These are phyloP conservation scores for Amauroascus verrucosus DNA, from an alignment of 2,329 filamentous ascomycete genomes.

Conservation along the genomic window DNA sequence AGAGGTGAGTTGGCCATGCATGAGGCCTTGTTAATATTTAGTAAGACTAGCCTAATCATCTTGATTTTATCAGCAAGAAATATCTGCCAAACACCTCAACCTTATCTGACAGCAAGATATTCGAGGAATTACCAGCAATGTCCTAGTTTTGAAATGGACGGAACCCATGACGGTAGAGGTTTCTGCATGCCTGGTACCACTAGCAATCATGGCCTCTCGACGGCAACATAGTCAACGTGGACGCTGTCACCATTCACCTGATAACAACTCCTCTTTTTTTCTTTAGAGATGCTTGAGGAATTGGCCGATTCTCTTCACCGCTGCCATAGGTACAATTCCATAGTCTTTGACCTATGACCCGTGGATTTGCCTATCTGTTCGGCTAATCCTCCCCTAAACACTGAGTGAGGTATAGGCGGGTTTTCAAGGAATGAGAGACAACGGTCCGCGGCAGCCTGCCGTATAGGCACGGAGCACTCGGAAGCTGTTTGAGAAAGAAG, in stretches of 20 bases:
- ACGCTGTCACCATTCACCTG: neutral
- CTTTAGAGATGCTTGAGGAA: neutral
- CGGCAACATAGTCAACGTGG: neutral
- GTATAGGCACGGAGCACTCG: neutral
- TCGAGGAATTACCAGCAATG: too few species aligned
- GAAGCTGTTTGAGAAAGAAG: neutral
- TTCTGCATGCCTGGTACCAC: neutral
- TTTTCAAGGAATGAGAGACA: neutral
- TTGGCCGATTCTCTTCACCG: neutral
- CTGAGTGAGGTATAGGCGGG: neutral
- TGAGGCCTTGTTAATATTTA: neutral
- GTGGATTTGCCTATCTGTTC: too few species aligned
- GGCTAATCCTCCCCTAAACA: neutral
- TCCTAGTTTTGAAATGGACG: too few species aligned
- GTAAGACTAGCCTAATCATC: neutral
- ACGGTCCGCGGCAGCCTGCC: neutral
- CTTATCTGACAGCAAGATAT: too few species aligned
- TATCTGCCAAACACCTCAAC: too few species aligned
- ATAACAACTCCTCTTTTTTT: neutral
- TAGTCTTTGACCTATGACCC: neutral
- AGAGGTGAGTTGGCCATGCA: slow-evolving; percentile 5
- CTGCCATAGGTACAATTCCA: neutral
- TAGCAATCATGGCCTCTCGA: neutral
- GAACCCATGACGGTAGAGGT: too few species aligned
- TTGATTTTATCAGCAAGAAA: neutral